Evolutionary conservation across 1,284 basidiomycete species (phyloP).

Genomic region (Moniliophthora roreri): DNA sequence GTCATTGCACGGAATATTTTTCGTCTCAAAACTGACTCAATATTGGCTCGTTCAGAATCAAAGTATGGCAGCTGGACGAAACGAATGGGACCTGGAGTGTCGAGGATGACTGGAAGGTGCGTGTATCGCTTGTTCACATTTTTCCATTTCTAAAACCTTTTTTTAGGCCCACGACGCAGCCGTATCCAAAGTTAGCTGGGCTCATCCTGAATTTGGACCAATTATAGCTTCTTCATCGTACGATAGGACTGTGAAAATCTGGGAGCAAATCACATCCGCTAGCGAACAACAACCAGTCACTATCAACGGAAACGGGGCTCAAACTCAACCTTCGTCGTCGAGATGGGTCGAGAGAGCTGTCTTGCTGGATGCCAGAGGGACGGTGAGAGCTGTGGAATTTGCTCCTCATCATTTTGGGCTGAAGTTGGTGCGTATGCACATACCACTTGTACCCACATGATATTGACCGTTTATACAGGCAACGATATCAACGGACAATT

Average conservation of each 20-base stretch:
- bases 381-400: conserved; percentile 83
- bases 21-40: conserved; percentile 7
- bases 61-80: conserved; percentile 79
- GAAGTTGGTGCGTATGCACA: conserved; percentile 79
- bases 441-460: too few species aligned
- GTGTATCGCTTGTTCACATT: conserved; percentile 17
- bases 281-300: conserved; percentile 31
- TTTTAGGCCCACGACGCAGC: conserved; percentile 86
- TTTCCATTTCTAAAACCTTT: conserved; percentile 1
- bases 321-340: conserved; percentile 35
- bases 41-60: conserved; percentile 54
- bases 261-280: conserved; percentile 64
- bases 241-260: conserved; percentile 87
- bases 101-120: conserved; percentile 87
- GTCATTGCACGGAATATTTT: conserved; percentile 31
- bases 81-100: conserved; percentile 68
- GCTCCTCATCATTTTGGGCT: conserved; percentile 84
- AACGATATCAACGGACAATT: conserved; percentile 83
- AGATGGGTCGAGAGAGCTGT: conserved; percentile 78
- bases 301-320: conserved; percentile 25
- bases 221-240: conserved; percentile 84
- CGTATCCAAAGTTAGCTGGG: conserved; percentile 81
- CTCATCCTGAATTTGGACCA: conserved; percentile 86
- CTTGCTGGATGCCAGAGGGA: conserved; percentile 81
- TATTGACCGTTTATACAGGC: conserved; percentile 48